Conservation (phyloP, 371 early-diverging fungal genomes). For the Dinochytrium kinnereticum region DNA sequence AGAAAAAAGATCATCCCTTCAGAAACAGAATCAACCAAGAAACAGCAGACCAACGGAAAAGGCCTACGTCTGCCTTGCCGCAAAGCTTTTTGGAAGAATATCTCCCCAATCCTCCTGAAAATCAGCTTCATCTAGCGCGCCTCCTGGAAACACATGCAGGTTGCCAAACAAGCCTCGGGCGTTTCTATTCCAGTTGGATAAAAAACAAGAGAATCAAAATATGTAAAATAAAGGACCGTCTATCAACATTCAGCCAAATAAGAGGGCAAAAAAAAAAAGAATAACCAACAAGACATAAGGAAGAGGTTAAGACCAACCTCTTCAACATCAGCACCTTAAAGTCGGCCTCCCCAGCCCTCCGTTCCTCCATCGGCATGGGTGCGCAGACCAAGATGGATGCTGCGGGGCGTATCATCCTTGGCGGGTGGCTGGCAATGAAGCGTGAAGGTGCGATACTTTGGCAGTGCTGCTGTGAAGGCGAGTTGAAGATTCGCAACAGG, state of each 20-base stretch:
- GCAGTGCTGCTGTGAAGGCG: background rate
- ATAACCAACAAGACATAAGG: slow-evolving; percentile 39
- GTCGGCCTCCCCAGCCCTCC: background rate
- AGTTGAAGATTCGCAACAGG: background rate
- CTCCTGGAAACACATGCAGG: slow-evolving; percentile 49
- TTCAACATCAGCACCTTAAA: slow-evolving; percentile 32
- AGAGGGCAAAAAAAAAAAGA: no score
- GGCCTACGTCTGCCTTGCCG: background rate
- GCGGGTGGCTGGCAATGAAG: no score
- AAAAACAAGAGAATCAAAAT: slow-evolving; percentile 25
- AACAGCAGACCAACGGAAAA: no score
- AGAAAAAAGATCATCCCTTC: background rate
- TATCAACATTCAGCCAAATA: no score
- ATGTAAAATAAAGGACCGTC: no score
- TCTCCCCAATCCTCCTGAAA: slow-evolving; percentile 27
- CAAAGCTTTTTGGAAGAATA: slow-evolving; percentile 42
- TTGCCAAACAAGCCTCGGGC: slow-evolving; percentile 31
- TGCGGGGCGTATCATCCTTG: background rate
- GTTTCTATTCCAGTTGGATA: slow-evolving; percentile 30
- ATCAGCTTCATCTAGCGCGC: slow-evolving; percentile 66
- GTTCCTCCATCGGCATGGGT: background rate
- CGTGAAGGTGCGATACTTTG: background rate
- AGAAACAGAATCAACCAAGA: background rate
- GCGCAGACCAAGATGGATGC: background rate
- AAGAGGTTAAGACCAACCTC: slow-evolving; percentile 61